Percentiles rank a stretch among this genome's conserved stretches.
phyloP scores from a whole-genome alignment of 495 filamentous ascomycete species.

The Cairneyella variabilis region DNA sequence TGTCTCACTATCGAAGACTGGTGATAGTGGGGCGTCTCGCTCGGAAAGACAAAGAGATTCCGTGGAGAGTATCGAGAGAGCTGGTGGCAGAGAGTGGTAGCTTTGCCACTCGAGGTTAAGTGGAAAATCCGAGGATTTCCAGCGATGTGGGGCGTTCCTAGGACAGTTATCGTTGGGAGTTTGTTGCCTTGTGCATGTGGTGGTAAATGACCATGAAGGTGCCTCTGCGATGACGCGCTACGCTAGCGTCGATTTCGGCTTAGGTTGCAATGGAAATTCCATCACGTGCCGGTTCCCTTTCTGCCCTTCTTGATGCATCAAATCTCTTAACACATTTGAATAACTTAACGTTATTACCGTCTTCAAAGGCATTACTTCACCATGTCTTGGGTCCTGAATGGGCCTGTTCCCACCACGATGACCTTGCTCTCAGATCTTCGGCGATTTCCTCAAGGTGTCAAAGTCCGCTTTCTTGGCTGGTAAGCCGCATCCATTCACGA shows the following conservation, averaged over 20 bases:
- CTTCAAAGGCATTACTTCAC: too few relatives aligned
- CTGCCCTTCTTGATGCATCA: not conserved
- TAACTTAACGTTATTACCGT: too few relatives aligned
- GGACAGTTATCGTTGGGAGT: not conserved
- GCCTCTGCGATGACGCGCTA: constrained; percentile 17
- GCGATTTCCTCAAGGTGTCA: constrained; percentile 48
- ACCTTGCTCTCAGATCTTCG: constrained; percentile 22
- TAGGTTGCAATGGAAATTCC: too few relatives aligned
- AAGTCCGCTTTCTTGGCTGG: constrained; percentile 93
- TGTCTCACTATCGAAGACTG: constrained; percentile 15
- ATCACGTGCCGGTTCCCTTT: constrained; percentile 1
- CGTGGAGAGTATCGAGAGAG: not conserved
- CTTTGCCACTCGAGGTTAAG: not conserved
- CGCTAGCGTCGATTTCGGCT: not conserved
- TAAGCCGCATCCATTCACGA: constrained; percentile 38
- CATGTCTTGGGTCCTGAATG: constrained; percentile 21
- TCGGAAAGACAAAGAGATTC: constrained; percentile 3
- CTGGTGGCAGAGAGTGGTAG: not conserved
- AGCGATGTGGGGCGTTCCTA: not conserved
- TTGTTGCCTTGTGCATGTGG: not conserved
- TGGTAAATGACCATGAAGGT: constrained; percentile 1
- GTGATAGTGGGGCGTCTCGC: constrained; percentile 17
- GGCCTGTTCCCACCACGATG: constrained; percentile 17
- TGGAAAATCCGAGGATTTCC: not conserved
- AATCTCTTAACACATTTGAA: too few relatives aligned